Base-by-base conservation (phyloP, 805 yeast genomes). In the Yamadazyma ubonensis region DNA sequence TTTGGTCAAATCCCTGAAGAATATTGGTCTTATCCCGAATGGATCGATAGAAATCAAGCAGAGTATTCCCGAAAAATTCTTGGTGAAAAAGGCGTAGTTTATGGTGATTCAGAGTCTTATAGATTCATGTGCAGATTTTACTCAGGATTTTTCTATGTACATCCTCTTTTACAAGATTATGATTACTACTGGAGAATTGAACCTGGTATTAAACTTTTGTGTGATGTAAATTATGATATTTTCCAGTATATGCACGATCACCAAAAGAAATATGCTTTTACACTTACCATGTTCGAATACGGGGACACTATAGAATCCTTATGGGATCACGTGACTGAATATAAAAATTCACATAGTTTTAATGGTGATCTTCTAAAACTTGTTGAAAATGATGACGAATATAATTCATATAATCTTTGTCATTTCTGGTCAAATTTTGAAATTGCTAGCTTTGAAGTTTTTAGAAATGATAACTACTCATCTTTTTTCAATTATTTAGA, bases 381-480 rank as follows among this genome's bases (percentile, higher is more conserved):
- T 16, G 36, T 52, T 2, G 36, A 42, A 19, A 49, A 52, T 39
- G 50, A 53, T 21, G 50, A 52, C 29, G 41, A 40, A 8, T 27
- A 0, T 78, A 57, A 77, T 78, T 42, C 74, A 42, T 86, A 81
- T 60, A 86, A 85, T 54, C 55, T 76, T 52, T 86, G 95, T 55
- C 95, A 86, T 58, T 86, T 82, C 58, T 86, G 95, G 93, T 74
- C 87, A 6, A 83, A 83, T 58, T 83, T 83, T 49, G 89, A 83
- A 63, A 67, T 85, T 39, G 93, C 85, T 2, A 83, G 82, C 43
- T 67, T 85, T 54, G 82, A 80, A 38, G 76, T 85, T 45, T 81
- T 81, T 76, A 67, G 88, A 48, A 66, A 78, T 0, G 59, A 70
- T 26, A 69, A 73, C 15, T 85, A 83, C 61, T 66, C 70, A 32